These are phyloP conservation scores for Leonotis leonurus DNA, from an alignment of 257 asterid genomes.

Conservation along the genomic window DNA sequence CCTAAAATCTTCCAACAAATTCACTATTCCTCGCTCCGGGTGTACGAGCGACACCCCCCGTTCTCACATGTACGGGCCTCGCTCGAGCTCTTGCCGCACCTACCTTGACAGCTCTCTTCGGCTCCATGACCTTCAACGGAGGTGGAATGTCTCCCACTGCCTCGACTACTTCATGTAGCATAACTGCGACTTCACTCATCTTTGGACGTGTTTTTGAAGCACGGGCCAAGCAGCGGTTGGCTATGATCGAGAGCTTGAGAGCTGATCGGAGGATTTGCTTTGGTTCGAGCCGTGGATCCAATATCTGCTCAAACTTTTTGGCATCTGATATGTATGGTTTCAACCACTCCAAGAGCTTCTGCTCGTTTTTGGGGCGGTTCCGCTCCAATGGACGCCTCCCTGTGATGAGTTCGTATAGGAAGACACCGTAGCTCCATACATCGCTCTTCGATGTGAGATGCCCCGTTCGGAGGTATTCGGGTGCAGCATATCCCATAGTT, in stretches of 20 bases:
- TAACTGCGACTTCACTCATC: conserved; percentile 25
- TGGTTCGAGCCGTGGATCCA: conserved; percentile 64
- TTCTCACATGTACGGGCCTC: neutral
- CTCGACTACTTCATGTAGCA: conserved; percentile 21
- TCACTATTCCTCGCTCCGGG: neutral
- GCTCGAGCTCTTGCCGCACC: neutral
- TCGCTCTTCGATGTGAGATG: conserved; percentile 75
- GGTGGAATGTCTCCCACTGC: neutral
- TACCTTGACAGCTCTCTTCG: neutral
- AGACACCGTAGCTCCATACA: conserved; percentile 84
- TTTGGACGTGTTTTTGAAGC: conserved; percentile 57
- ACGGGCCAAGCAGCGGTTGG: conserved; percentile 68
- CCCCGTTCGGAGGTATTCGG: conserved; percentile 75
- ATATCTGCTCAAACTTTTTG: conserved; percentile 52
- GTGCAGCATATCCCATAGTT: conserved; percentile 86
- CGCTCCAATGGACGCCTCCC: conserved; percentile 85
- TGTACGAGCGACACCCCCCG: neutral
- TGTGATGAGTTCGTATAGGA: conserved; percentile 71
- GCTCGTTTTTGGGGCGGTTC: conserved; percentile 64
- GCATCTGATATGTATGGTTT: conserved; percentile 54
- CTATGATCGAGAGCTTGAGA: conserved; percentile 54
- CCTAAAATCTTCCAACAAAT: neutral
- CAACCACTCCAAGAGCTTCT: conserved; percentile 76
- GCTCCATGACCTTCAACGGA: neutral
- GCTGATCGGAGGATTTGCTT: conserved; percentile 46